These are phyloP conservation scores for Striga hermonthica DNA, from an alignment of 305 asterid species.

Conservation along the genomic window DNA sequence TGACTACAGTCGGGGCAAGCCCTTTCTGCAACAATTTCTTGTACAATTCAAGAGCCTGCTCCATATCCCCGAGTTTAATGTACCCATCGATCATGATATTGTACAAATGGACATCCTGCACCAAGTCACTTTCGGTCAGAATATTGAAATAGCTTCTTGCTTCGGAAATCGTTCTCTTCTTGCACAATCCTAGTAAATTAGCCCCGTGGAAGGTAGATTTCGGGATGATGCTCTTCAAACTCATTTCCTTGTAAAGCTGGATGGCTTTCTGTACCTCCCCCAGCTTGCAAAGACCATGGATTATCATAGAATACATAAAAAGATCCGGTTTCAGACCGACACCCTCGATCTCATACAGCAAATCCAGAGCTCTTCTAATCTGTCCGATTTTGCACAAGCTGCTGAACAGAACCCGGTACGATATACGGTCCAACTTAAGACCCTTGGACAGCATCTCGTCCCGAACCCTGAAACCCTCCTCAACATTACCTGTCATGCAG, in stretches of 20 bases:
- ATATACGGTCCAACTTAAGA: conserved; percentile 42
- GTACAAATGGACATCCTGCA: conserved; percentile 55
- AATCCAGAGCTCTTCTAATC: conserved; percentile 49
- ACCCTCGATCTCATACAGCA: conserved; percentile 51
- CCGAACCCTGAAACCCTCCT: conserved; percentile 52
- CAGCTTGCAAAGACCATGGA: conserved; percentile 65
- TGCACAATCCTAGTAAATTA: conserved; percentile 50
- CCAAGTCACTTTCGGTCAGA: conserved; percentile 37
- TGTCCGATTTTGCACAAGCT: conserved; percentile 65
- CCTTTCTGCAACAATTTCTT: conserved; percentile 49
- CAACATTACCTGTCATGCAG: conserved; percentile 53
- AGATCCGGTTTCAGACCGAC: conserved; percentile 53
- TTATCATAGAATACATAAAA: conserved; percentile 54
- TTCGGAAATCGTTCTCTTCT: conserved; percentile 45
- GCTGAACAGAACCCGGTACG: conserved; percentile 45
- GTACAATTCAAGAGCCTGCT: conserved; percentile 52
- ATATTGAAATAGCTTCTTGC: conserved; percentile 59
- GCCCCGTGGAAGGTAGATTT: conserved; percentile 46
- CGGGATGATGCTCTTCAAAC: conserved; percentile 42
- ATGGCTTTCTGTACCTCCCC: conserved; percentile 50
- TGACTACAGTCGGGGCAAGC: conserved; percentile 55
- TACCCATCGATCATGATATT: conserved; percentile 65
- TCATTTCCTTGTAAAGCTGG: conserved; percentile 48
- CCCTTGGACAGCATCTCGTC: conserved; percentile 59
- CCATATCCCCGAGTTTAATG: conserved; percentile 55